phyloP scores from a whole-genome alignment of 208 protist genomes.

The Wallacemonas sp. region DNA sequence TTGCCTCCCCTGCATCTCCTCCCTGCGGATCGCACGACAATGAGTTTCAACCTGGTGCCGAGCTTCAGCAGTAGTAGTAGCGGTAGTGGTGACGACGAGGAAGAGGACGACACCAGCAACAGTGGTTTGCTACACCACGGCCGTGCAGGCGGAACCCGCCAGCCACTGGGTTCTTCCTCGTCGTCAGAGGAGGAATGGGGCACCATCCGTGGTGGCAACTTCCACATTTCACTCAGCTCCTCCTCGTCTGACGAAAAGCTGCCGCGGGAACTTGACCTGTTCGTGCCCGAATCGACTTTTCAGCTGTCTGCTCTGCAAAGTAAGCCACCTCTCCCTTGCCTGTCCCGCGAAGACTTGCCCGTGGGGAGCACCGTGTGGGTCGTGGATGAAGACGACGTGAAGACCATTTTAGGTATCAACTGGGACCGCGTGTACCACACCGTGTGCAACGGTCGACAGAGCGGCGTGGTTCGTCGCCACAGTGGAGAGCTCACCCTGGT shows the following conservation, averaged over 20 bases:
- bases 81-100: conserved; percentile 14
- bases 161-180: neutral
- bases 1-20: conserved; percentile 1
- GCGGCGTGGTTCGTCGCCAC: conserved; percentile 60
- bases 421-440: conserved; percentile 53
- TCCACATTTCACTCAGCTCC: conserved; percentile 12
- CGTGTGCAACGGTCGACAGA: conserved; percentile 72
- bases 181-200: conserved; percentile 41
- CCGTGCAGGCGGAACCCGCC: neutral
- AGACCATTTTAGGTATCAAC: conserved; percentile 51
- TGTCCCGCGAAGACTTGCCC: conserved; percentile 32
- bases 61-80: neutral
- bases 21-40: neutral
- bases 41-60: neutral
- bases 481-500: conserved; percentile 63
- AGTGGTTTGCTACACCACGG: neutral
- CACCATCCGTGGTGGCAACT: conserved; percentile 22
- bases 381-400: conserved; percentile 80
- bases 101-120: conserved; percentile 15
- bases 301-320: conserved; percentile 24
- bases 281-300: conserved; percentile 67
- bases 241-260: conserved; percentile 13
- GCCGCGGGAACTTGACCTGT: conserved; percentile 36
- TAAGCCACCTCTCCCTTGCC: conserved; percentile 50
- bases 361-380: conserved; percentile 65